These are phyloP conservation scores for Brassica cretica DNA, from an alignment of 345 rosid genomes.

Conservation along the genomic window DNA sequence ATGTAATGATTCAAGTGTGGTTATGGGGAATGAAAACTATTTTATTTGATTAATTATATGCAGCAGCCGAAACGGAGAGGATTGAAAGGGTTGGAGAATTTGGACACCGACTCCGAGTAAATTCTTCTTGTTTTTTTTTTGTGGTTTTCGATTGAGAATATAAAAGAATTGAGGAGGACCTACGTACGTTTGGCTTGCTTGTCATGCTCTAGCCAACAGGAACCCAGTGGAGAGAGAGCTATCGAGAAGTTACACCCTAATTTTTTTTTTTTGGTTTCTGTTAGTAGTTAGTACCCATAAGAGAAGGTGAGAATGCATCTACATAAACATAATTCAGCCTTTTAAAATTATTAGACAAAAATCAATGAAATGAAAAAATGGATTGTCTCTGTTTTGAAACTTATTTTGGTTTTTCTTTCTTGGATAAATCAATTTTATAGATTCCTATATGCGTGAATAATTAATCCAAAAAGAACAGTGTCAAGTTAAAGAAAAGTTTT, in stretches of 20 bases:
- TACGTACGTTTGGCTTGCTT: constrained; percentile 27
- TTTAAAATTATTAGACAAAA: background rate
- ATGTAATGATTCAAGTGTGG: background rate
- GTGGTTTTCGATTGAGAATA: background rate
- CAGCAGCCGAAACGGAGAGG: constrained; percentile 67
- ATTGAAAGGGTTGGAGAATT: constrained; percentile 63
- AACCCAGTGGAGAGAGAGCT: constrained; percentile 13
- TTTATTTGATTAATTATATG: constrained; percentile 4
- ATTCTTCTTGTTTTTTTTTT: background rate
- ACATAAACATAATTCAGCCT: constrained; percentile 4
- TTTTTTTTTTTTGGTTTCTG: background rate
- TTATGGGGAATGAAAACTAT: background rate
- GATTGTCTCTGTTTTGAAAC: background rate
- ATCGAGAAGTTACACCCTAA: background rate
- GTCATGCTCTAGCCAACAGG: constrained; percentile 11
- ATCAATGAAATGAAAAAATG: background rate
- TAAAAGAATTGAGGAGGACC: background rate
- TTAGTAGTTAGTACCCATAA: constrained; percentile 11
- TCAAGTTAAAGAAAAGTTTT: background rate
- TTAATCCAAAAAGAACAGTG: background rate
- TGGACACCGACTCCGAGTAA: constrained; percentile 66
- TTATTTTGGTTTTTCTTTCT: background rate
- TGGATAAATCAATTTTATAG: background rate
- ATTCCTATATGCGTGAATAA: background rate
- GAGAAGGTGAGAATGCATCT: background rate